phyloP scores from a whole-genome alignment of 805 yeast genomes.

The Maudiozyma turicensis region DNA sequence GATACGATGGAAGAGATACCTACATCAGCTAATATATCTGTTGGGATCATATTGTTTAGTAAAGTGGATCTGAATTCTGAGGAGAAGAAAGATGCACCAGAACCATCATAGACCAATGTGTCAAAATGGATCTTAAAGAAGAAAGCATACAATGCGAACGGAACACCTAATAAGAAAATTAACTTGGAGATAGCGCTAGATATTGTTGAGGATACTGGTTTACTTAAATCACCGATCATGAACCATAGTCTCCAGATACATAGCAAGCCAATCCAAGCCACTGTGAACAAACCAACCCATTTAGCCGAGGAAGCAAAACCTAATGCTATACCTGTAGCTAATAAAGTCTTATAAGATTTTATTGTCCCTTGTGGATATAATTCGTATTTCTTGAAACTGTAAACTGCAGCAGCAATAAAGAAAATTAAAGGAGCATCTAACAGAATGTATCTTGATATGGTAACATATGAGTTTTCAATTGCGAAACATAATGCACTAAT shows the following conservation, averaged over 20 bases:
- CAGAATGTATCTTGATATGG: constrained; percentile 66
- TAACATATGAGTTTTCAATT: constrained; percentile 57
- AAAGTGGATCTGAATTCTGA: constrained; percentile 62
- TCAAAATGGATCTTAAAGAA: constrained; percentile 59
- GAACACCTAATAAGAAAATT: constrained; percentile 45
- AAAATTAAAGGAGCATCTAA: constrained; percentile 69
- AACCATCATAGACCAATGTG: constrained; percentile 51
- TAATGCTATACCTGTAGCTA: constrained; percentile 57
- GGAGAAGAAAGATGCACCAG: constrained; percentile 62
- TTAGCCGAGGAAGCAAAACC: constrained; percentile 69
- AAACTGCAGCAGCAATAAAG: constrained; percentile 64
- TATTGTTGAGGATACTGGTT: constrained; percentile 35
- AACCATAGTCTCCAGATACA: constrained; percentile 62
- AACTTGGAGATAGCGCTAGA: constrained; percentile 46
- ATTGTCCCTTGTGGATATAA: constrained; percentile 49
- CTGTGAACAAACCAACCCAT: constrained; percentile 79
- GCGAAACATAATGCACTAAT: constrained; percentile 46
- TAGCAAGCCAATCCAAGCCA: constrained; percentile 64
- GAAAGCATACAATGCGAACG: constrained; percentile 42
- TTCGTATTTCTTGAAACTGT: constrained; percentile 58
- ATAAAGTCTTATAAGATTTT: constrained; percentile 48
- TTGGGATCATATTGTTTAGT: constrained; percentile 51
- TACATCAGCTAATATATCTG: constrained; percentile 49
- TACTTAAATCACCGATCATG: constrained; percentile 57
- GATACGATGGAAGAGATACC: constrained; percentile 64